These are phyloP conservation scores for Samsoniella hepiali DNA, from an alignment of 2,329 filamentous ascomycete species.

Conservation along the genomic window DNA sequence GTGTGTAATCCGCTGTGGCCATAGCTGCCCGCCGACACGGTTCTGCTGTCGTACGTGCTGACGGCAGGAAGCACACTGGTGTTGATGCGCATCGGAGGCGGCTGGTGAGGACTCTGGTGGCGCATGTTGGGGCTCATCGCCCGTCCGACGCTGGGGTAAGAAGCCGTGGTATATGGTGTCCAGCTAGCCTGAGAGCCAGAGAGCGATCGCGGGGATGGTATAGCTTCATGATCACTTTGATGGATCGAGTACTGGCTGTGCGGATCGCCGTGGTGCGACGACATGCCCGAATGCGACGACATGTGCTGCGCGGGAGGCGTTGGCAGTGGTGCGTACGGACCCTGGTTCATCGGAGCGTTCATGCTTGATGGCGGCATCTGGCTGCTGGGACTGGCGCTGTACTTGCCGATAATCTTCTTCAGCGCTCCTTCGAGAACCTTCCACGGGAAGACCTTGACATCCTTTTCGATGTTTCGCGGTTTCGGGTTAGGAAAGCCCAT, in stretches of 20 bases:
- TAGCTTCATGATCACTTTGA: slow-evolving; percentile 45
- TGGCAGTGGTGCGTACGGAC: slow-evolving; percentile 43
- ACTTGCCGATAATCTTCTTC: slow-evolving; percentile 99
- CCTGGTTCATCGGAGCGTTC: slow-evolving; percentile 37
- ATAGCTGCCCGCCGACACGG: slow-evolving; percentile 35
- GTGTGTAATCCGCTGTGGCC: slow-evolving; percentile 39
- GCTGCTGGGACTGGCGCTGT: slow-evolving; percentile 54
- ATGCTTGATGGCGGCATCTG: slow-evolving; percentile 38
- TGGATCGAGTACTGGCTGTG: slow-evolving; percentile 40
- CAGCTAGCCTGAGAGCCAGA: slow-evolving; percentile 47
- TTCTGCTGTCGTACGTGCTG: slow-evolving; percentile 38
- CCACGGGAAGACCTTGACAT: slow-evolving; percentile 98
- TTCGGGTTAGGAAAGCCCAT: slow-evolving; percentile 97
- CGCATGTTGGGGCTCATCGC: slow-evolving; percentile 40
- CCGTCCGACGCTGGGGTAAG: slow-evolving; percentile 37
- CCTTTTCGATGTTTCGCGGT: slow-evolving; percentile 96
- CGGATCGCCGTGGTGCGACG: slow-evolving; percentile 30
- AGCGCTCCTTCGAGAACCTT: slow-evolving; percentile 81
- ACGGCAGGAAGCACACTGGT: slow-evolving; percentile 39
- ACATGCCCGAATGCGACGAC: slow-evolving; percentile 29
- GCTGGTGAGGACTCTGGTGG: slow-evolving; percentile 34
- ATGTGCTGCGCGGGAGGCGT: slow-evolving; percentile 43
- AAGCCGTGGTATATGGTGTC: slow-evolving; percentile 42
- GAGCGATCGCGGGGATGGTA: slow-evolving; percentile 52
- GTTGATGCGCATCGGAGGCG: slow-evolving; percentile 36